phyloP scores from a whole-genome alignment of 805 yeast genomes.

The Komagataella populi region DNA sequence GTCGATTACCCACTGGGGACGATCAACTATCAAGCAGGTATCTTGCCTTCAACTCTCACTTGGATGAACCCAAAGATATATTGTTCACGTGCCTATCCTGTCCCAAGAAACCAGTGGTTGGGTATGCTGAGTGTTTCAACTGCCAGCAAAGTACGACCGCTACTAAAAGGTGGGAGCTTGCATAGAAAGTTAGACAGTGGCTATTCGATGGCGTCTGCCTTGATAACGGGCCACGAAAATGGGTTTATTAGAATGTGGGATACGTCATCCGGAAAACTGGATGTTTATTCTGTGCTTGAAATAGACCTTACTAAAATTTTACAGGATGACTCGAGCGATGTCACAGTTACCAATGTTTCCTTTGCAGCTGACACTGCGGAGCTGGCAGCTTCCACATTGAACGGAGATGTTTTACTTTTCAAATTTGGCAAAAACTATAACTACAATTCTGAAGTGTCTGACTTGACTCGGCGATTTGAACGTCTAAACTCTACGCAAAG shows the following conservation, averaged over 20 bases:
- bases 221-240: constrained; percentile 78
- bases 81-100: constrained; percentile 29
- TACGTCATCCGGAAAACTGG: constrained; percentile 62
- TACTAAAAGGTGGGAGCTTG: constrained; percentile 76
- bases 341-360: constrained; percentile 44
- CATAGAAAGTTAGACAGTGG: constrained; percentile 32
- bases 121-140: constrained; percentile 53
- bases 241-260: constrained; percentile 81
- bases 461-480: constrained; percentile 11
- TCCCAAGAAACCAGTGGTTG: constrained; percentile 59
- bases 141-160: constrained; percentile 11
- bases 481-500: constrained; percentile 16
- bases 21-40: constrained; percentile 33
- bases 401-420: constrained; percentile 67
- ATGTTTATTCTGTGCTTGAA: constrained; percentile 44
- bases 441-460: constrained; percentile 21
- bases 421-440: constrained; percentile 46
- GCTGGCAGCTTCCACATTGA: constrained; percentile 48
- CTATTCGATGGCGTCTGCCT: constrained; percentile 36
- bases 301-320: constrained; percentile 39
- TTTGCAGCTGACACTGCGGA: constrained; percentile 73
- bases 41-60: constrained; percentile 72
- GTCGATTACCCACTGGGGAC: constrained; percentile 44
- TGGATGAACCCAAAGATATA: constrained; percentile 69
- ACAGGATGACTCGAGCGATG: constrained; percentile 24